phyloP scores from a whole-genome alignment of 2,329 filamentous ascomycete genomes.

The Parastagonospora avenae region DNA sequence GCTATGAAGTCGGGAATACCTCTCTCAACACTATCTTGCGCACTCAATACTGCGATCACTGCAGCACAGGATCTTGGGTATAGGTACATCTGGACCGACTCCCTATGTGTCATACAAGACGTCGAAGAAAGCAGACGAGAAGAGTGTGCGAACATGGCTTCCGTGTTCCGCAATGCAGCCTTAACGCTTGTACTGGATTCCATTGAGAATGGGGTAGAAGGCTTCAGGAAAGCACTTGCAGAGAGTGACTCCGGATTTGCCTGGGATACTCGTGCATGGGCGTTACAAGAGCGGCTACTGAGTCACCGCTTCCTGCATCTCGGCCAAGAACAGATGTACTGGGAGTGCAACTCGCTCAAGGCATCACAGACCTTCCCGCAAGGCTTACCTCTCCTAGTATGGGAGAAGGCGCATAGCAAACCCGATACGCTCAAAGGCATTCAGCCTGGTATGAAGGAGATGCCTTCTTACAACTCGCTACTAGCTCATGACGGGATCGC shows the following conservation, averaged over 20 bases:
- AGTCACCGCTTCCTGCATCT: conserved; percentile 41
- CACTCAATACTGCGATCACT: conserved; percentile 35
- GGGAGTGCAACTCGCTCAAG: conserved; percentile 46
- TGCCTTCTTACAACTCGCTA: no score
- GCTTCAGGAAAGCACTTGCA: background rate
- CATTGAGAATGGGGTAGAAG: background rate
- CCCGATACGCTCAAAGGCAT: background rate
- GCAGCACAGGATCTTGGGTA: conserved; percentile 32
- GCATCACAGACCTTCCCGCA: conserved; percentile 44
- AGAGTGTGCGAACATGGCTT: conserved; percentile 40
- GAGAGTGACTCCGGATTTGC: conserved; percentile 26
- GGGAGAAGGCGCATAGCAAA: conserved; percentile 44
- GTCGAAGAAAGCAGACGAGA: conserved; percentile 34
- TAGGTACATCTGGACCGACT: conserved; percentile 43
- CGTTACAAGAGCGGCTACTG: conserved; percentile 44
- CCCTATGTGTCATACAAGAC: conserved; percentile 43
- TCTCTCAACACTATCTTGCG: conserved; percentile 22
- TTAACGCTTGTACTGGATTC: conserved; percentile 38
- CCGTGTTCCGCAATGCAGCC: conserved; percentile 41
- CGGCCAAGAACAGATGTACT: conserved; percentile 42
- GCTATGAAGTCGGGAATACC: conserved; percentile 21
- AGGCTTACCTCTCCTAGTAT: conserved; percentile 40
- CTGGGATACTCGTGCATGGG: conserved; percentile 45
- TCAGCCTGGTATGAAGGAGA: background rate
- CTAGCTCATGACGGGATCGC: no score